Evolutionary conservation across 768 basidiomycete genomes (phyloP), one percentile per base, ranked within the genome.

Genomic region (Termitomyces eurrhizus): DNA sequence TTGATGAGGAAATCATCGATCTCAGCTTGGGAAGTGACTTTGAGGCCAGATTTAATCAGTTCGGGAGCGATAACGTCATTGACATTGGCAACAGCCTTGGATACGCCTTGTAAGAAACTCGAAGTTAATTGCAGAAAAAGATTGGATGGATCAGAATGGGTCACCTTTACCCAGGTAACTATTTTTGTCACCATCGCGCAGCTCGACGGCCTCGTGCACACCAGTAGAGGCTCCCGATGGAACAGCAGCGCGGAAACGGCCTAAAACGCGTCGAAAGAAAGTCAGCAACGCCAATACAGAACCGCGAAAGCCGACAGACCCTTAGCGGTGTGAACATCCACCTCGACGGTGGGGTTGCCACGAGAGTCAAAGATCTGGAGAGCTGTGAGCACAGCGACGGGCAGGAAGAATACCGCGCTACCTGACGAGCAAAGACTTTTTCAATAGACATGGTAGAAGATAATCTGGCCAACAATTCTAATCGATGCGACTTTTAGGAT

Each of bases 211-310:
- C 77, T 99, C 97, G 75, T 99, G 93, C 66, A 92, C 80, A 80
- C 97, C 97, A 56, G 97, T 98, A 60, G 97, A 99, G 46, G 97
- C 97, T 74, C 97, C 97, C 61, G 96, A 98, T 48, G 97, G 97
- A 48, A 99, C 97, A 64, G 93, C 86, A 62, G 94, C 92, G 62
- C 93, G 89, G 89, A 87, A 98, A 65, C 86, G 89, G 62, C 95
- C 95, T 96, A 67, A 67, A 44, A 64, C 58, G 60, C 62, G 61
- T 60, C 59, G 53, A 41, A 49, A 56, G 36, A 35, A 54, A 57
- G 44, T 62, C 62, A 58, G 49, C 36, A 29, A 26, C 5, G 21
- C 33, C 33, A 32, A 49, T 48, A 45, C 13, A 7, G 39, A 39
- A 54, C 16, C 45, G 56, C 42, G 49, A 37, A 54, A 24, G 36